Conservation (phyloP, 768 basidiomycete genomes). For the Pulveroboletus sp. region DNA sequence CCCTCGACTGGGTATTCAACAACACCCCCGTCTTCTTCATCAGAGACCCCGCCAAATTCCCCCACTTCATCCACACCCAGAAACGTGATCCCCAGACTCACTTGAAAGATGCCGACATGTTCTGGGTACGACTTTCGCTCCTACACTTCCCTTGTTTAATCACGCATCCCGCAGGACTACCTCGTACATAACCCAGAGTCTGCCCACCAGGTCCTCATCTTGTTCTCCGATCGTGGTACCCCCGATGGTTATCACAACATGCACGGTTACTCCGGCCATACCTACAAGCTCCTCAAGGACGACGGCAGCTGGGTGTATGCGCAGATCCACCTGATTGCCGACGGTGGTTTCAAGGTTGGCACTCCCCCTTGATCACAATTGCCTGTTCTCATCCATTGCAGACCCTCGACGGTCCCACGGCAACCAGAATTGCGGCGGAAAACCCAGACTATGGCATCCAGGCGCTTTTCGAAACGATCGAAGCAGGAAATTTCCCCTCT, state of each 20-base stretch:
- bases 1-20: constrained; percentile 90
- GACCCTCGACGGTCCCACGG: constrained; percentile 68
- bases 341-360: constrained; percentile 75
- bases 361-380: background rate
- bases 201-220: constrained; percentile 83
- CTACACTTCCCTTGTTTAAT: background rate
- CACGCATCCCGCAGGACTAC: constrained; percentile 59
- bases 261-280: constrained; percentile 94
- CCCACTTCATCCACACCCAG: constrained; percentile 92
- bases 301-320: constrained; percentile 83
- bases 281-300: constrained; percentile 81
- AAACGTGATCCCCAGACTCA: constrained; percentile 92
- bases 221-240: constrained; percentile 93
- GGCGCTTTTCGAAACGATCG: constrained; percentile 76
- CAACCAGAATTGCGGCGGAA: constrained; percentile 59
- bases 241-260: constrained; percentile 82
- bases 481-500: constrained; percentile 70
- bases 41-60: constrained; percentile 82
- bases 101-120: constrained; percentile 81
- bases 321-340: constrained; percentile 76
- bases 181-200: constrained; percentile 85
- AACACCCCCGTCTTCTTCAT: constrained; percentile 93
- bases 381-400: constrained; percentile 25
- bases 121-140: constrained; percentile 51
- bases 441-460: constrained; percentile 86